These are phyloP conservation scores for Apiotrichum gamsii DNA, from an alignment of 1,284 basidiomycete genomes.

Conservation along the genomic window DNA sequence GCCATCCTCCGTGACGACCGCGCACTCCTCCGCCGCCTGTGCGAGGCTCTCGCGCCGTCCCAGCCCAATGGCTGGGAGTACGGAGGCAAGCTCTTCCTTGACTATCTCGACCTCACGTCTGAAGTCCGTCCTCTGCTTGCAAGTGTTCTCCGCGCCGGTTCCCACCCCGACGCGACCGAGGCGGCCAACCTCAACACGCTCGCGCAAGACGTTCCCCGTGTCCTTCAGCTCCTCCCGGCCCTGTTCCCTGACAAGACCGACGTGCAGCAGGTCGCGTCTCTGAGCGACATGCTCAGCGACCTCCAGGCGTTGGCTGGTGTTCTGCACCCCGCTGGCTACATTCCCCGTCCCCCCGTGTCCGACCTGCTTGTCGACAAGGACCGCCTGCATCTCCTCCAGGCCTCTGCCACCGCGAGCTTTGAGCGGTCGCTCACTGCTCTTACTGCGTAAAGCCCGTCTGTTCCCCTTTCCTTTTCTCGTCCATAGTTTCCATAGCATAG, in stretches of 20 bases:
- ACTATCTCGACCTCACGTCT: constrained; percentile 33
- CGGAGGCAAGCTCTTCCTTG: constrained; percentile 55
- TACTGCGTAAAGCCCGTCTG: constrained; percentile 1
- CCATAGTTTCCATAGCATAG: too few species aligned
- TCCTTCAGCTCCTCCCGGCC: constrained; percentile 66
- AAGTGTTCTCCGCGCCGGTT: constrained; percentile 20
- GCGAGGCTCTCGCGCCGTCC: constrained; percentile 60
- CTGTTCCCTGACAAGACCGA: constrained; percentile 46
- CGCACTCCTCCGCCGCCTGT: constrained; percentile 64
- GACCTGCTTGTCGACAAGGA: constrained; percentile 38
- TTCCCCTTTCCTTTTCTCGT: too few species aligned
- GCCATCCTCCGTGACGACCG: constrained; percentile 75
- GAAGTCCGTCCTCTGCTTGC: constrained; percentile 30
- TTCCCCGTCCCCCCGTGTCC: constrained; percentile 27
- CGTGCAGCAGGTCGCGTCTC: constrained; percentile 33
- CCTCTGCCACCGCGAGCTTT: constrained; percentile 35
- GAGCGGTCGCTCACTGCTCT: constrained; percentile 18
- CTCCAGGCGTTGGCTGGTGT: constrained; percentile 30
- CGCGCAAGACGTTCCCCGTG: constrained; percentile 57
- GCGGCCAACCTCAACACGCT: constrained; percentile 55
- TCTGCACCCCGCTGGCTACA: constrained; percentile 29
- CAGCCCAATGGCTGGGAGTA: constrained; percentile 67
- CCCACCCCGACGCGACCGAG: constrained; percentile 43
- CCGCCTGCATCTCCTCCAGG: constrained; percentile 40
- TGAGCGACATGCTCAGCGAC: constrained; percentile 38